Percentiles rank a stretch among this genome's conserved stretches.
phyloP scores from a whole-genome alignment of 139 green algal species.

The Coelastrella sp. region DNA sequence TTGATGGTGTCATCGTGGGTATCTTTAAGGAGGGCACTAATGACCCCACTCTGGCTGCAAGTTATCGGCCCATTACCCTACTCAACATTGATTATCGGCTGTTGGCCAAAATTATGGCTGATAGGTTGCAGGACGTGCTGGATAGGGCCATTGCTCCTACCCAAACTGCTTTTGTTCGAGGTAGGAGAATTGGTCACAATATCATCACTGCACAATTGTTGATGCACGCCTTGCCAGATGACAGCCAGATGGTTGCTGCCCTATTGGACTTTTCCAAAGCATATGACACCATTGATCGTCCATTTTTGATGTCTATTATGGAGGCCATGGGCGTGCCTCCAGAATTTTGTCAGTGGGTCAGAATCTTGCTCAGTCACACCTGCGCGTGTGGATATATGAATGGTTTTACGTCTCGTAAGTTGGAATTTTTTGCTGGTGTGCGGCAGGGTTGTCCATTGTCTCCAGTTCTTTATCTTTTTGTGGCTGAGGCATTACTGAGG shows the following conservation, averaged over 20 bases:
- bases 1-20: conserved; percentile 14
- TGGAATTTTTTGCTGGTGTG: too few relatives aligned
- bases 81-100: conserved; percentile 13
- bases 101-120: conserved; percentile 34
- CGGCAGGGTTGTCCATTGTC: too few relatives aligned
- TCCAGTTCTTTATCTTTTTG: conserved; percentile 11
- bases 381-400: too few relatives aligned
- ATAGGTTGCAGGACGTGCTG: conserved; percentile 16
- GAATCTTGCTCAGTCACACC: too few relatives aligned
- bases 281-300: conserved; percentile 14
- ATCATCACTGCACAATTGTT: neutral
- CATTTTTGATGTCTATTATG: neutral
- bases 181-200: conserved; percentile 47
- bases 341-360: too few relatives aligned
- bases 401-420: too few relatives aligned
- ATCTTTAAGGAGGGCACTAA: neutral
- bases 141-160: conserved; percentile 14
- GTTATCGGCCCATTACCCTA: neutral
- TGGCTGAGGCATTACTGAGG: conserved; percentile 20
- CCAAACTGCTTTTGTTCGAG: conserved; percentile 57
- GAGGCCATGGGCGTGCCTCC: too few relatives aligned
- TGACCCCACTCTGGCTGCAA: neutral
- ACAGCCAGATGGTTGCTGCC: neutral
- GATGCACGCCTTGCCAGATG: neutral
- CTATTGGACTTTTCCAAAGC: neutral